Conservation (phyloP, 495 filamentous ascomycete genomes). For the Sabuloglossum arenarium region DNA sequence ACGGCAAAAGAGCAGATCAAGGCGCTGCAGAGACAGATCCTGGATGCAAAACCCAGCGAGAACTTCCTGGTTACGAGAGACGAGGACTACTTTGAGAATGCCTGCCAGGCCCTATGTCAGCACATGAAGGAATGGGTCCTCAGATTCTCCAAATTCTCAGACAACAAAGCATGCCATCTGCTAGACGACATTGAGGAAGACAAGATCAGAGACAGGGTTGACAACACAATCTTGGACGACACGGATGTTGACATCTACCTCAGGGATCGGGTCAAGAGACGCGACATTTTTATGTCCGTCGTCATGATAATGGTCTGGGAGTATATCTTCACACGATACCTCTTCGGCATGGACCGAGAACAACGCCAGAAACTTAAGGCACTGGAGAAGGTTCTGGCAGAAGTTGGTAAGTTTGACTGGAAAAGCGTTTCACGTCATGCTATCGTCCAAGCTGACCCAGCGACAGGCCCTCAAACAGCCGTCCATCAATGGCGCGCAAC, state of each 20-base stretch:
- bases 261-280: constrained; percentile 60
- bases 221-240: constrained; percentile 84
- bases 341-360: constrained; percentile 95
- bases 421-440: no score
- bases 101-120: constrained; percentile 83
- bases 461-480: constrained; percentile 35
- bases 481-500: constrained; percentile 93
- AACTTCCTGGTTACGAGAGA: constrained; percentile 59
- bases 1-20: constrained; percentile 56
- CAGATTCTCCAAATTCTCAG: constrained; percentile 89
- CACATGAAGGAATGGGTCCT: constrained; percentile 92
- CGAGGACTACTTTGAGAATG: constrained; percentile 82
- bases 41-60: constrained; percentile 33
- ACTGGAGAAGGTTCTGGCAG: constrained; percentile 72
- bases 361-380: constrained; percentile 91
- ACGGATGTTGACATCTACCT: constrained; percentile 75
- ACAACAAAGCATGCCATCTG: constrained; percentile 61
- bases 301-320: constrained; percentile 98
- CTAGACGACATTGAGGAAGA: constrained; percentile 69
- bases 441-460: not conserved
- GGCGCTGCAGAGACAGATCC: constrained; percentile 64
- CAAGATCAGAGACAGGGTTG: constrained; percentile 74
- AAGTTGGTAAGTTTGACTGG: constrained; percentile 47
- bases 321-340: constrained; percentile 88
- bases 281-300: constrained; percentile 91